Conservation (phyloP, 169 alveolate species). For the Eimeria acervulina region DNA sequence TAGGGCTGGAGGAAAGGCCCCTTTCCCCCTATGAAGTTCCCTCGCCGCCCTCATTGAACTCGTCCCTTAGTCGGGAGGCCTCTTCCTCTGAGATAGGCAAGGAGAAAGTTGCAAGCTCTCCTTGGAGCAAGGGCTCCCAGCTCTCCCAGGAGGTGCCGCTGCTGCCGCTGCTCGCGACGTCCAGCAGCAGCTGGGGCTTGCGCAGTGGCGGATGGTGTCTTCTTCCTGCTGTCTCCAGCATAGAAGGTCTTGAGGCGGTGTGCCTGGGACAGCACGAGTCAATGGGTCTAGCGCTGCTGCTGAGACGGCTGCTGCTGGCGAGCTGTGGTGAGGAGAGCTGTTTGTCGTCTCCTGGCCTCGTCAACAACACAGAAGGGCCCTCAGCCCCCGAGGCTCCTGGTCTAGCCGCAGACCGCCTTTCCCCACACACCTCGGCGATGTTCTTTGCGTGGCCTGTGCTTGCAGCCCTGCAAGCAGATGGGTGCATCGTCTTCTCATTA, state of each 20-base stretch:
- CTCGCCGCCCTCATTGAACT: background rate
- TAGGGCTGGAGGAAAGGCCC: background rate
- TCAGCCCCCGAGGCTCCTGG: background rate
- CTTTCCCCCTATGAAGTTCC: background rate
- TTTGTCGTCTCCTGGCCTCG: background rate
- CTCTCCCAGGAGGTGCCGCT: constrained; percentile 15
- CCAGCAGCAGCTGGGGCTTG: background rate
- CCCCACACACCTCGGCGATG: background rate
- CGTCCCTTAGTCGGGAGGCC: constrained; percentile 4
- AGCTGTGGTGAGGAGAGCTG: background rate
- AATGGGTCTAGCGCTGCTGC: background rate
- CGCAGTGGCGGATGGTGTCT: background rate
- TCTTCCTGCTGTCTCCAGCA: background rate
- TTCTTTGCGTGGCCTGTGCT: background rate
- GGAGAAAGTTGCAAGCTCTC: background rate
- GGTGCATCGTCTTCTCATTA: background rate
- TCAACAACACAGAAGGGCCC: background rate
- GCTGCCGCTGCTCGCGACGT: background rate
- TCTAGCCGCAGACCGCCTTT: background rate
- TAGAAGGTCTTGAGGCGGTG: background rate
- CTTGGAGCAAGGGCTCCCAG: constrained; percentile 6
- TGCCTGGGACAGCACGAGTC: background rate
- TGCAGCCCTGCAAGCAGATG: background rate
- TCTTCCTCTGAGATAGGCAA: background rate
- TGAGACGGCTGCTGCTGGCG: background rate